phyloP scores from a whole-genome alignment of 2,329 filamentous ascomycete species.

The Teratosphaeria viscida region DNA sequence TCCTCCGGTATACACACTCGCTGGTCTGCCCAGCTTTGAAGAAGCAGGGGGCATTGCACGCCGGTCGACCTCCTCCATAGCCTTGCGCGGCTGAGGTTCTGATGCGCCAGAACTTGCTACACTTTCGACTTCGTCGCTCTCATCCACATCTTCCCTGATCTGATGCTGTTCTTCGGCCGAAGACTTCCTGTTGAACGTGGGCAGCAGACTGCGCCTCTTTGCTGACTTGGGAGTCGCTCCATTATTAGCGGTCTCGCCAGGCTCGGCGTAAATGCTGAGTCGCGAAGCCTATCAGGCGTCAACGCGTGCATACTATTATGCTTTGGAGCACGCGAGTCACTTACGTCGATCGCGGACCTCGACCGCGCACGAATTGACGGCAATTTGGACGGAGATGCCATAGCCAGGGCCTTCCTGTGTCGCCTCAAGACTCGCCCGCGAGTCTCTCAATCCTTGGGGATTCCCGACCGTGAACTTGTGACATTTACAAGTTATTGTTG shows the following conservation, averaged over 20 bases:
- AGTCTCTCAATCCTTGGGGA: neutral
- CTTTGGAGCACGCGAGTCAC: neutral
- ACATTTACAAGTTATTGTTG: neutral
- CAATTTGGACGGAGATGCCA: conserved; percentile 17
- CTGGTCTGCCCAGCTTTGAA: conserved; percentile 9
- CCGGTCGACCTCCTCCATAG: conserved; percentile 10
- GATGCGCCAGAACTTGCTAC: conserved; percentile 1
- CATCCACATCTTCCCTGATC: conserved; percentile 13
- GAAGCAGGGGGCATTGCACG: conserved; percentile 20
- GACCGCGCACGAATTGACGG: conserved; percentile 18
- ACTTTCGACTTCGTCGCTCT: conserved; percentile 7
- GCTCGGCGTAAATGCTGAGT: conserved; percentile 1
- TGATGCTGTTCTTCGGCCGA: conserved; percentile 12
- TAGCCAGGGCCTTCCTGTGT: neutral
- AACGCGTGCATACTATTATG: neutral
- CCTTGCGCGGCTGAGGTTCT: conserved; percentile 1
- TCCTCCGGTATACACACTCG: conserved; percentile 6
- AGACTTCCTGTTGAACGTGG: conserved; percentile 17
- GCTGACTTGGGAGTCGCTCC: conserved; percentile 9
- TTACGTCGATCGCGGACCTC: conserved; percentile 23
- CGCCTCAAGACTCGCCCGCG: neutral
- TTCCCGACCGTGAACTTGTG: neutral
- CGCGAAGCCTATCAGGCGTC: conserved; percentile 6
- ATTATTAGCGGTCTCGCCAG: neutral
- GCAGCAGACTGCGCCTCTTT: conserved; percentile 24